Base-by-base conservation (phyloP, 1,284 basidiomycete genomes). In the Ganoderma lingzhi region DNA sequence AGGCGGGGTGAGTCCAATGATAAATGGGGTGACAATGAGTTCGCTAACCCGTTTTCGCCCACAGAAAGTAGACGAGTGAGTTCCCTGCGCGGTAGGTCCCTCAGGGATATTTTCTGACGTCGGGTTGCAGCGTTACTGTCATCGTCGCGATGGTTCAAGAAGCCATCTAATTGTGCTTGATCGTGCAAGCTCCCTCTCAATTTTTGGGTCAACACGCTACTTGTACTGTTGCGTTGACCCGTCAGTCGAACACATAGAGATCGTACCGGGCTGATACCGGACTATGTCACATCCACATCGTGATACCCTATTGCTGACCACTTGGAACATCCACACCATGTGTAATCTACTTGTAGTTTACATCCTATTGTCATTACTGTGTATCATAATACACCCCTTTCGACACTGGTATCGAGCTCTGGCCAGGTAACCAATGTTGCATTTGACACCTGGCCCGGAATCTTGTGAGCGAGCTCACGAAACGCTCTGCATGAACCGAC, bases 51-150 rank as follows among this genome's bases (percentile, higher is more conserved):
- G 59, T 59, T 39, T 17, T 4, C 6, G 10, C 23, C 9, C 71
- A 65, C 77, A 90, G 85, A 88, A 89, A 84, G 79, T 88, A 65
- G 92, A 93, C 75, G 89, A 90, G 85, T 90, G 78, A 78, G 91
- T 82, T 4, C 6, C 71, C 61, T 32, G 8, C 14, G 63, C 9
- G n/a, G 17, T 14, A 8, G 35, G 14, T 35, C 35, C 17, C 12
- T 10, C 1, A 39, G 19, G 3, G 17, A 9, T 17, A 14, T 14
- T 37, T 42, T 28, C 58, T 35, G 5, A 58, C 6, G 68, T 28
- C 19, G 39, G 41, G 39, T 55, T 59, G 51, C 74, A 91, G 89
- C 73, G 88, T 90, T 28, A 90, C 88, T 2, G 86, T 89, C 14
- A 78, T 90, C 35, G 87, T 89, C 30, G 86, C 85, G n/a, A 81